Evolutionary conservation across 192 early-diverging fungal genomes (phyloP), one percentile per base, ranked within the genome.

Genomic region (Backusella tarrabulga): DNA sequence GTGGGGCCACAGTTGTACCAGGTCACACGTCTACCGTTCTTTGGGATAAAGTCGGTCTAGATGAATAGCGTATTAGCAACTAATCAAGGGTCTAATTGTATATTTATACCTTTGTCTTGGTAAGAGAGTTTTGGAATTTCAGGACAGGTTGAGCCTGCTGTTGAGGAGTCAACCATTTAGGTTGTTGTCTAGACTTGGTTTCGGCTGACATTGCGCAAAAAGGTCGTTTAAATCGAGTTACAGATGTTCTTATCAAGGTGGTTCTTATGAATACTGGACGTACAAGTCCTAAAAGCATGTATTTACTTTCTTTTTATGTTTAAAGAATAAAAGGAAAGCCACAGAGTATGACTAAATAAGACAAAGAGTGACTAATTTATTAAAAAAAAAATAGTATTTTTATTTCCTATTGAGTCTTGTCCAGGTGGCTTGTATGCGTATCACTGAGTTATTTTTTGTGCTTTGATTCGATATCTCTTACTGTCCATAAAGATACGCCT

Each of bases 1-100:
- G 98, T 99, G 12, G 98, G 98, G 29, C 98, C 98, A 87, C 98
- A 99, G 76, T 88, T 93, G 83, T 99, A 99, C 98, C 98, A 99
- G 79, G 90, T 91, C 6, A 99, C 96, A 50, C 84, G 84, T 81
- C 93, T 93, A 23, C 93, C 93, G 6, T 90, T 80, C 44, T 84
- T 87, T 3, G 98, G 98, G 40, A 96, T 87, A 79, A 99, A 99
- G 21, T 94, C 93, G 8, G 95, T 94, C 94, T 95, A 84, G 1
- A 23, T 12, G 19, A 2, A 41, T 50, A 36, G 6, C 68, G 35
- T 34, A 76, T 14, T 46, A 42, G 4, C 17, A 40, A 19, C 14
- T 5, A 34, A 67, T 32, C 11, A 29, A 32, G 2, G 26, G 11
- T 44, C 4, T 17, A 36, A 26, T 36, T 32, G 38, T 35, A 75